These are phyloP conservation scores for Leishmania guyanensis DNA, from an alignment of 208 protist genomes.

Conservation along the genomic window DNA sequence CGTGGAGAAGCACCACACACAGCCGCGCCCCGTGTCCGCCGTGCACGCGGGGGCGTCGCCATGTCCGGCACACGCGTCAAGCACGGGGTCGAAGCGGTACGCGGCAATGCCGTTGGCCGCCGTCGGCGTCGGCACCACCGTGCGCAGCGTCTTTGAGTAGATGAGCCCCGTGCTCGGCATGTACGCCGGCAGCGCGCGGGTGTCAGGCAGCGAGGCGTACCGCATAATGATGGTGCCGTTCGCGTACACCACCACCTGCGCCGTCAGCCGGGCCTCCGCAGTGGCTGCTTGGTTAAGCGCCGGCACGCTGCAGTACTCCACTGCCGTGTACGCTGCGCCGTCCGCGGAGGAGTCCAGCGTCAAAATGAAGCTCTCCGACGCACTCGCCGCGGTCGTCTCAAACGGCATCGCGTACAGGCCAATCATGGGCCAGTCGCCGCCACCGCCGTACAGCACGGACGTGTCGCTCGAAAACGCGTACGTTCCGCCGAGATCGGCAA, in stretches of 20 bases:
- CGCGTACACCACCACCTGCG: conserved; percentile 47
- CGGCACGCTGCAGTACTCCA: conserved; percentile 26
- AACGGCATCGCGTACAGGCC: conserved; percentile 24
- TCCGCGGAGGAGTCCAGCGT: conserved; percentile 1
- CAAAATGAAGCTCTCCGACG: background rate
- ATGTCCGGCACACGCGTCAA: conserved; percentile 14
- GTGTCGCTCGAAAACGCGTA: conserved; percentile 21
- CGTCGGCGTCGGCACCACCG: conserved; percentile 24
- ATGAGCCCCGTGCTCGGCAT: conserved; percentile 20
- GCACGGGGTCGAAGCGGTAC: conserved; percentile 26
- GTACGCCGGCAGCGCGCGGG: background rate
- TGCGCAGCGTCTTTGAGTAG: conserved; percentile 21
- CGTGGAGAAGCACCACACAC: conserved; percentile 29
- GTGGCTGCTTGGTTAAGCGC: background rate
- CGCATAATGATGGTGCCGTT: conserved; percentile 57
- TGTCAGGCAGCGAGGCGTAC: conserved; percentile 36
- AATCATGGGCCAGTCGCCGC: conserved; percentile 51
- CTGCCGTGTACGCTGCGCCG: background rate
- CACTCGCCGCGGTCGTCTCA: conserved; percentile 3
- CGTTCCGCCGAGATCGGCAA: conserved; percentile 16
- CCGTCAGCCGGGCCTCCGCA: conserved; percentile 21
- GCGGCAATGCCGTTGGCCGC: conserved; percentile 23
- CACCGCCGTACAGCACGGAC: conserved; percentile 12
- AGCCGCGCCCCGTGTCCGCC: conserved; percentile 5
- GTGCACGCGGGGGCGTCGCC: conserved; percentile 5